phyloP scores from a whole-genome alignment of 2,329 filamentous ascomycete species.

The Sordariomycetes sp. region DNA sequence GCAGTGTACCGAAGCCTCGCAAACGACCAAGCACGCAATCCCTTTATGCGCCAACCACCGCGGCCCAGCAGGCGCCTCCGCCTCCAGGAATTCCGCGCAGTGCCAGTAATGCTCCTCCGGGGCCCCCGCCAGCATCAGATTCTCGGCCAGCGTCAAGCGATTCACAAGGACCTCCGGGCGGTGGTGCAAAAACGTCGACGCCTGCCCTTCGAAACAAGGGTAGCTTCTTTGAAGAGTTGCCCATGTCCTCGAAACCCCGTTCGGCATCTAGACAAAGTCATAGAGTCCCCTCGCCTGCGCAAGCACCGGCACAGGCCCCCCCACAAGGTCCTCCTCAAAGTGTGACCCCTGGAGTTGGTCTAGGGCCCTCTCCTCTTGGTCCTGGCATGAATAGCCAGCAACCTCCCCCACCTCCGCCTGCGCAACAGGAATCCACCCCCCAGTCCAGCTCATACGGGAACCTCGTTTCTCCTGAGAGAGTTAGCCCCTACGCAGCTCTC shows the following conservation, averaged over 20 bases:
- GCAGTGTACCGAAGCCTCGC: conserved; percentile 49
- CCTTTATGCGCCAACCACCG: conserved; percentile 31
- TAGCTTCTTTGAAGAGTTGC: conserved; percentile 73
- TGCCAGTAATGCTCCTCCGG: conserved; percentile 43
- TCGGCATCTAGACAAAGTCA: conserved; percentile 46
- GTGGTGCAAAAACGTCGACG: conserved; percentile 19
- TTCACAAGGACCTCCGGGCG: conserved; percentile 20
- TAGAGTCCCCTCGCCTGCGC: conserved; percentile 4
- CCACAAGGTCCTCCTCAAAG: conserved; percentile 12
- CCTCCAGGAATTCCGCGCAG: conserved; percentile 43
- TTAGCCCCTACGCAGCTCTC: conserved; percentile 43
- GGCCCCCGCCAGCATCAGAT: conserved; percentile 13
- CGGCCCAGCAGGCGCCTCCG: conserved; percentile 31
- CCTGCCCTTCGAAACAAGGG: conserved; percentile 29
- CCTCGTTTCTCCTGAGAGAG: conserved; percentile 44
- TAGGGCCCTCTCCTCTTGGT: conserved; percentile 10
- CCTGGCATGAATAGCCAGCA: conserved; percentile 10
- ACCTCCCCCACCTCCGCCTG: conserved; percentile 7
- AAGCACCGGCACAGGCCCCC: conserved; percentile 13
- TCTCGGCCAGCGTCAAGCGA: conserved; percentile 25
- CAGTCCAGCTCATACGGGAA: conserved; percentile 19
- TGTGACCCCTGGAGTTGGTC: background rate
- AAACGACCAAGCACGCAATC: conserved; percentile 54
- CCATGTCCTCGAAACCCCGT: conserved; percentile 51
- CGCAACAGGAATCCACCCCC: conserved; percentile 6